A percentile compares a stretch with the other conserved stretches of the same genome.
phyloP scores from a whole-genome alignment of 495 filamentous ascomycete species.

The Talaromyces thailandensis region DNA sequence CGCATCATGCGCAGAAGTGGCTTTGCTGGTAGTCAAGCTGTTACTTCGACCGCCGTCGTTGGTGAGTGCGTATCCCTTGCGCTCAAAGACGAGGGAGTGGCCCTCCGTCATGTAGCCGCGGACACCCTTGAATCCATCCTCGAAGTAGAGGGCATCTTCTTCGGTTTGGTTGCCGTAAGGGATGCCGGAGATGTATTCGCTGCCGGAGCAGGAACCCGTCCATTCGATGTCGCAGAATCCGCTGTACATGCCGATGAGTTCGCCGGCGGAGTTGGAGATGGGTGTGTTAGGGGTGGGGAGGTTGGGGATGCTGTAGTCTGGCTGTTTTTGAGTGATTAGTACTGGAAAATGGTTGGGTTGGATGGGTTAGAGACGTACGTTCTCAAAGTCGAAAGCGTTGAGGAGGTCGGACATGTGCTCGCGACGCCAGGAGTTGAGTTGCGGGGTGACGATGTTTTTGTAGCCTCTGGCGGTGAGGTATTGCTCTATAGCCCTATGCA shows the following conservation, averaged over 20 bases:
- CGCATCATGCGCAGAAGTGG: neutral
- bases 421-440: neutral
- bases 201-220: neutral
- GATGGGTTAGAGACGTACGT: neutral
- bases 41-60: neutral
- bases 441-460: conserved; percentile 3
- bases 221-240: conserved; percentile 3
- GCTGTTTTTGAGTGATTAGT: neutral
- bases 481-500: neutral
- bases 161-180: conserved; percentile 5
- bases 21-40: neutral
- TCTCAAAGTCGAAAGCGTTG: conserved; percentile 2
- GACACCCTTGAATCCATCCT: neutral
- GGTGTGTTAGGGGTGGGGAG: conserved; percentile 2
- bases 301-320: conserved; percentile 3
- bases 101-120: conserved; percentile 5
- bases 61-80: neutral
- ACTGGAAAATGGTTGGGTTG: neutral
- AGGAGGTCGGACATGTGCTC: conserved; percentile 4
- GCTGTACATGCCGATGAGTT: conserved; percentile 3
- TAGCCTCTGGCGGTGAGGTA: conserved; percentile 1
- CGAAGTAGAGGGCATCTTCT: conserved; percentile 2
- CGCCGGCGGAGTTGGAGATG: neutral
- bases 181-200: neutral
- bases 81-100: conserved; percentile 1